A percentile compares a stretch with the other conserved stretches of the same genome.
Conservation (phyloP, 2,329 filamentous ascomycete genomes). For the Passalora sequoiae region DNA sequence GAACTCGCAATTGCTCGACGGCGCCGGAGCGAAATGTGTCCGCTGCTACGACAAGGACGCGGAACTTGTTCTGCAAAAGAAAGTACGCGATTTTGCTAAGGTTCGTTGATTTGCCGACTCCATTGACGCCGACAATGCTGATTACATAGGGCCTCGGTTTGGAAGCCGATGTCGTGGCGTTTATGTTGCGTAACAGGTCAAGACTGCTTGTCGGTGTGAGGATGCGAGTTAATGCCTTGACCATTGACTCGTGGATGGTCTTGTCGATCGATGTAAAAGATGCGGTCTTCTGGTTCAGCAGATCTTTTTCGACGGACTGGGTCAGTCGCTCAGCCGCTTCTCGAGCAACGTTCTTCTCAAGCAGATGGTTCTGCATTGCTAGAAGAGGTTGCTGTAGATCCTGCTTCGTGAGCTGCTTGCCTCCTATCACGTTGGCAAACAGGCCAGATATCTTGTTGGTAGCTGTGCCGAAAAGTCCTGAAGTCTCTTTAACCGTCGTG, state of each 20-base stretch:
- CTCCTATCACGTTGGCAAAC: slow-evolving; percentile 91
- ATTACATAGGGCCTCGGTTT: slow-evolving; percentile 87
- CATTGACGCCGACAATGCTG: slow-evolving; percentile 96
- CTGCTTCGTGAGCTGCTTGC: slow-evolving; percentile 82
- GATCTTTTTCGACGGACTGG: slow-evolving; percentile 82
- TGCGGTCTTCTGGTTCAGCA: slow-evolving; percentile 84
- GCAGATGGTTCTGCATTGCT: slow-evolving; percentile 89
- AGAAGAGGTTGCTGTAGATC: slow-evolving; percentile 91
- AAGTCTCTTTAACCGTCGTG: slow-evolving; percentile 54
- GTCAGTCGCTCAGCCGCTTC: slow-evolving; percentile 90
- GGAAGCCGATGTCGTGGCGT: slow-evolving; percentile 61
- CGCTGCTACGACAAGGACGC: slow-evolving; percentile 86
- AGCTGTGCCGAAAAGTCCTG: slow-evolving; percentile 70
- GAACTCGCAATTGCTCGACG: slow-evolving; percentile 92
- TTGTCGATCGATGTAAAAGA: slow-evolving; percentile 77
- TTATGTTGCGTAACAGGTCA: slow-evolving; percentile 89
- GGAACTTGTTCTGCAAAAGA: slow-evolving; percentile 93
- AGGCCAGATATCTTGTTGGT: slow-evolving; percentile 79
- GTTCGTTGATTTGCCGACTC: slow-evolving; percentile 96
- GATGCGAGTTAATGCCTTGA: slow-evolving; percentile 88
- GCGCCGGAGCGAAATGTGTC: slow-evolving; percentile 97
- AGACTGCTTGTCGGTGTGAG: slow-evolving; percentile 92
- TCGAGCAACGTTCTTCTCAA: slow-evolving; percentile 92
- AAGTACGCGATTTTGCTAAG: slow-evolving; percentile 98
- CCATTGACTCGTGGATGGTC: slow-evolving; percentile 80